Evolutionary conservation across 148 eudicot genomes (phyloP).

Genomic region (Polygonum aviculare): DNA sequence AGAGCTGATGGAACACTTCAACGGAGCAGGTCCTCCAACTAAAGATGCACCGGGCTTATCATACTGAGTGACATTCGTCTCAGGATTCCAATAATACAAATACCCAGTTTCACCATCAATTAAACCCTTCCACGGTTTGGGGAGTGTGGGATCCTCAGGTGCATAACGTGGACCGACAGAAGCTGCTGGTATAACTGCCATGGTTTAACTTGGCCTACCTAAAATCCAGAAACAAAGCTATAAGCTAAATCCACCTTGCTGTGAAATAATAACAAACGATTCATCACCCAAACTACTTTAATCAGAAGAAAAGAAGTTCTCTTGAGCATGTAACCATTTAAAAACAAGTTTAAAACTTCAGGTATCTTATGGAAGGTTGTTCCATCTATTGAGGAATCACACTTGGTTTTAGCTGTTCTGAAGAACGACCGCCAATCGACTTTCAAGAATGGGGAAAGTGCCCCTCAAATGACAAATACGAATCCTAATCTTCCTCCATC

Average conservation of each 20-base stretch:
- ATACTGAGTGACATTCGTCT: slow-evolving; percentile 23
- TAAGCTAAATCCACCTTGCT: background rate
- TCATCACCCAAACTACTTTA: background rate
- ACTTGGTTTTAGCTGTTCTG: background rate
- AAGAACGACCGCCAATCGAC: background rate
- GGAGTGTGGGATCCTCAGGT: slow-evolving; percentile 20
- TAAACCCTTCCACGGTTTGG: slow-evolving; percentile 23
- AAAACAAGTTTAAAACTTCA: background rate
- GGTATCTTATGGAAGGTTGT: background rate
- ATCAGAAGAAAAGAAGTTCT: background rate
- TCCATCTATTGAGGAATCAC: background rate
- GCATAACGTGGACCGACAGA: slow-evolving; percentile 18
- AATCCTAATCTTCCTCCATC: background rate
- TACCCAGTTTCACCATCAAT: slow-evolving; percentile 20
- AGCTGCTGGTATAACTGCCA: slow-evolving; percentile 17
- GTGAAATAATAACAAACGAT: background rate
- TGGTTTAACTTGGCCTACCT: slow-evolving; percentile 4
- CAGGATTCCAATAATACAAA: slow-evolving; percentile 23
- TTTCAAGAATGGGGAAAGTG: background rate
- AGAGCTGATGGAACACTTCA: slow-evolving; percentile 13
- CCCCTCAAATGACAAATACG: background rate
- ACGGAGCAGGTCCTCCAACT: background rate
- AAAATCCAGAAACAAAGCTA: background rate
- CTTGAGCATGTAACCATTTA: background rate
- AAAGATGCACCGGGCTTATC: slow-evolving; percentile 14